Evolutionary conservation across 176 grass and related monocot genomes (phyloP), one percentile per base, ranked within the genome.

Genomic region (Phoenix dactylifera): DNA sequence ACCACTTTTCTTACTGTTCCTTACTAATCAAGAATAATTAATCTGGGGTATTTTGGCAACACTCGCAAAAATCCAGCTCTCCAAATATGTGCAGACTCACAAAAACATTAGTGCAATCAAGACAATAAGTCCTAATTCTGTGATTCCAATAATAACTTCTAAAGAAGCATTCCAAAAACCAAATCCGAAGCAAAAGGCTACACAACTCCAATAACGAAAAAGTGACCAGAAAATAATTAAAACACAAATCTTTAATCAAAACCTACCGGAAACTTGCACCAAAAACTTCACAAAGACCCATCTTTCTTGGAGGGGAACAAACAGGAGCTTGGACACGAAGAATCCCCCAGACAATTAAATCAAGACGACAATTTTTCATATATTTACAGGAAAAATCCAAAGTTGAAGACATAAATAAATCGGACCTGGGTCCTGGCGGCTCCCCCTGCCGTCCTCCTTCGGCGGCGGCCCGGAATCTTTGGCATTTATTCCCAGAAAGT

Each of bases 401-500:
- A 64, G 17, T 50, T 44, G 2, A 44, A 44, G 55, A 6, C 22
- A 59, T 50, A 68, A 50, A 51, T 55, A 64, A 26, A 9, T 52
- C 18, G 29, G 73, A 93, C 89, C 89, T 84, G 84, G 76, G 24
- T 95, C 78, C 22, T 73, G 74, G 35, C 17, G 35, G 69, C 19
- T 70, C 7, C 62, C 57, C 66, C 71, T 70, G 49, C 52, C 64
- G 18, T 64, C 74, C 4, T 68, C 63, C 72, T 76, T 76, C 7
- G 20, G 5, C 63, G 29, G 18, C 56, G 63, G 51, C 57, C 50
- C 62, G 18, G 51, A 72, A 59, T 85, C 80, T 56, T 74, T 82
- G 59, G 81, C 81, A 67, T 80, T 71, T 60, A 77, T 80, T 54
- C 78, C 78, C 58, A 95, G 48, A 75, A 95, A 95, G 52, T 95